Base-by-base conservation (phyloP, 2,329 filamentous ascomycete genomes). In the Rhinocladiella similis region DNA sequence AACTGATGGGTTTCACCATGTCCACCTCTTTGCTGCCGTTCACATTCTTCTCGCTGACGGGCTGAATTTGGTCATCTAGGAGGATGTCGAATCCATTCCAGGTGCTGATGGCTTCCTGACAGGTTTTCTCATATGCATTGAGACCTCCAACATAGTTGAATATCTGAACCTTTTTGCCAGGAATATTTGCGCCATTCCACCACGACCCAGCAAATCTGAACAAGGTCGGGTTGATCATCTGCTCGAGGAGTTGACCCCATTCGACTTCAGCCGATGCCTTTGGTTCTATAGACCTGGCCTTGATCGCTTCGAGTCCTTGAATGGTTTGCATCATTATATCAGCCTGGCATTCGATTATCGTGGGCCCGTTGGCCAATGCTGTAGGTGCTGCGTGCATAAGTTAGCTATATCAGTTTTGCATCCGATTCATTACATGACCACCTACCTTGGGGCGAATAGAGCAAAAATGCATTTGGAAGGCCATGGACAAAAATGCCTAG, bases 161-260 rank as follows among this genome's bases (percentile, higher is more conserved):
- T 19, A 56, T 46, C 42, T 61, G 54, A 3, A 56, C 33, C 35
- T 49, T 57, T 70, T 85, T 85, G 22, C 77, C 80, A 0, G 82
- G 81, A 1, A 83, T 72, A 35, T 72, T 82, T 0, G 75, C 77
- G 1, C 82, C 82, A 77, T 83, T 82, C 61, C 82, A 84, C 16
- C 79, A 83, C 2, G 73, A 79, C n/a, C 67, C 70, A 0, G 76
- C 76, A 0, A 72, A 78, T 0, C 80, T 79, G 55, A 85, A 75
- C 3, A 85, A 68, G 4, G 74, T 75, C 14, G 39, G 62, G 60
- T 81, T 68, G 36, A 73, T 77, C 2, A 82, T 51, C 1, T 76
- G 70, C 18, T 78, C 61, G n/a, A 84, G 72, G 9, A 72, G 68
- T 27, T 77, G 63, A 65, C 79, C 82, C 80, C 80, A 86, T 5